Base-by-base conservation (phyloP, 2,329 filamentous ascomycete genomes). In the Claviceps pazoutovae region DNA sequence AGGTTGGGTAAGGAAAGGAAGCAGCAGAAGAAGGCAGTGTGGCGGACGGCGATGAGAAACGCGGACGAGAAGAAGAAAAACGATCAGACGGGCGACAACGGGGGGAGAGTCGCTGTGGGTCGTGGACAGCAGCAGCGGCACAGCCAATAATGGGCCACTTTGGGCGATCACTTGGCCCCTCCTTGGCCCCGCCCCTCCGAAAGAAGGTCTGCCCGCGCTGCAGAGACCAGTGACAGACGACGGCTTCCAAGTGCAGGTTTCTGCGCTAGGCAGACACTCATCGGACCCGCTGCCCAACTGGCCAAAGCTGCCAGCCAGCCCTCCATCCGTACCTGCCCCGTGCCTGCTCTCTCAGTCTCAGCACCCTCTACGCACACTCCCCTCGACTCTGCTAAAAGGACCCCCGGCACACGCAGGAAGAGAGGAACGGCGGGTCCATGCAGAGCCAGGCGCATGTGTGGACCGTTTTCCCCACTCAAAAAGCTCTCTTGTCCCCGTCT, bases 81-180 rank as follows among this genome's bases (percentile, higher is more conserved):
- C 64, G 62, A 59, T 64, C 43, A 64, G 62, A 63, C 61, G 66
- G 65, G 64, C 64, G 66, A 62, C 61, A 26, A 47, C 46, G 46
- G 46, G 60, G 56, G 54, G 56, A 54, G 56, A 51, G 60, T 56
- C 48, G 48, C 51, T 52, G 50, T 50, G 50, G 45, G 43, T 42
- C 50, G 34, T 13, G 37, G 42, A 45, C 26, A 38, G 51, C 21
- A 39, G 39, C 43, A 45, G 43, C 43, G 26, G 43, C 43, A 30
- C 5, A 30, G 30, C 30, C 30, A 30, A 30, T 30, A 30, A 30
- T 3, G 30, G 30, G 30, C 2, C 30, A 30, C 30, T 30, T 30
- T 30, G 30, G 30, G 30, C 30, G 30, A 30, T 30, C 30, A 30
- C 30, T 30, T 30, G 30, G 30, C 30, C 30, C 30, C 30, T 30